phyloP scores from a whole-genome alignment of 2,329 filamentous ascomycete genomes.

The Fonsecaea pedrosoi region DNA sequence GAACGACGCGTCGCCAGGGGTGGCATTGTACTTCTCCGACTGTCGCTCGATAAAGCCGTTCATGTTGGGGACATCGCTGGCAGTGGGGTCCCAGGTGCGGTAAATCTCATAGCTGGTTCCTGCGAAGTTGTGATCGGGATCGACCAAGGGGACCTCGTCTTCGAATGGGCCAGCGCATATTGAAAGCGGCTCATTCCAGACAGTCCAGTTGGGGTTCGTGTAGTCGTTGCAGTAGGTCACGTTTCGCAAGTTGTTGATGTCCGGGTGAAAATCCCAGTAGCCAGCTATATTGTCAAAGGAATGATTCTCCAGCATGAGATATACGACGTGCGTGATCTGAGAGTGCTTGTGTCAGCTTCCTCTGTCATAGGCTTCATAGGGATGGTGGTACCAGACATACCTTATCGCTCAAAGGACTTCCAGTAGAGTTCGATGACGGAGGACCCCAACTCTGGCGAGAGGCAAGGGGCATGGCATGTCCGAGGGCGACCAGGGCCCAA shows the following conservation, averaged over 20 bases:
- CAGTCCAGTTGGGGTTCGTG: conserved; percentile 33
- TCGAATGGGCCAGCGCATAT: conserved; percentile 29
- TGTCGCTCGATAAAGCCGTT: conserved; percentile 32
- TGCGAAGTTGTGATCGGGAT: conserved; percentile 34
- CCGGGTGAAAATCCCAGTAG: conserved; percentile 32
- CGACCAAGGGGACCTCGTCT: conserved; percentile 27
- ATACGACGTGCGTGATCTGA: conserved; percentile 26
- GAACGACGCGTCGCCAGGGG: conserved; percentile 30
- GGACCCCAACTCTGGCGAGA: neutral
- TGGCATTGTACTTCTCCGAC: conserved; percentile 33
- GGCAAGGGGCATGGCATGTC: neutral
- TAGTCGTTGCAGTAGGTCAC: conserved; percentile 30
- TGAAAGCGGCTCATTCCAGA: conserved; percentile 29
- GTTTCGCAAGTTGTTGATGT: conserved; percentile 31
- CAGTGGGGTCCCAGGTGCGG: conserved; percentile 30
- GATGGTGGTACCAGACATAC: neutral
- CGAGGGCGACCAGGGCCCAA: neutral
- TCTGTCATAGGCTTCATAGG: neutral
- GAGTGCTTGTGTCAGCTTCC: neutral
- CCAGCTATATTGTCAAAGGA: conserved; percentile 30
- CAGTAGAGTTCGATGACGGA: neutral
- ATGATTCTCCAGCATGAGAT: conserved; percentile 29
- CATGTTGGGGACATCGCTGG: conserved; percentile 28
- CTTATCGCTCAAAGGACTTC: neutral
- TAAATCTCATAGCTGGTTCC: conserved; percentile 35